phyloP scores from a whole-genome alignment of 1,284 basidiomycete genomes.

The Papiliotrema terrestris region DNA sequence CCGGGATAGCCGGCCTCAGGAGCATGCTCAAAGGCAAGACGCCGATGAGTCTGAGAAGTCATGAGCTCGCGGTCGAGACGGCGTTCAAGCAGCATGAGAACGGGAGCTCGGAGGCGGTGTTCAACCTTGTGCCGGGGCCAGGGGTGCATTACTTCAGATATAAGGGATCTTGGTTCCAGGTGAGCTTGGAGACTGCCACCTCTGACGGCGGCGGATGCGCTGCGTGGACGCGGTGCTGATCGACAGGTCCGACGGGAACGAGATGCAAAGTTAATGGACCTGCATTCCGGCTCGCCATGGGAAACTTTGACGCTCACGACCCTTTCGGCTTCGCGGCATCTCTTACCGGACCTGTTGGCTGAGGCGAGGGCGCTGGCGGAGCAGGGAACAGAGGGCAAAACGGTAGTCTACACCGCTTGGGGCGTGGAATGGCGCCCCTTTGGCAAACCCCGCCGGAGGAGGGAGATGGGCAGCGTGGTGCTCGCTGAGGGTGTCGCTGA shows the following conservation, averaged over 20 bases:
- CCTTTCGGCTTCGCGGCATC: constrained; percentile 72
- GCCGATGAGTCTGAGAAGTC: constrained; percentile 65
- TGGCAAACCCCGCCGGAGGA: constrained; percentile 82
- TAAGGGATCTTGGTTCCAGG: constrained; percentile 82
- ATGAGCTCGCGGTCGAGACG: constrained; percentile 94
- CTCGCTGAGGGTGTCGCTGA: constrained; percentile 75
- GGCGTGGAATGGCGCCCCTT: constrained; percentile 95
- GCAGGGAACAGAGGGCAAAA: constrained; percentile 83
- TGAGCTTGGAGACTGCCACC: constrained; percentile 50
- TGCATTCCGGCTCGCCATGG: constrained; percentile 91
- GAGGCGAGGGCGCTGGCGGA: constrained; percentile 89
- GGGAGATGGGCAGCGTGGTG: constrained; percentile 88
- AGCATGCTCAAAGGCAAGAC: constrained; percentile 31
- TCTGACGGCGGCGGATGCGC: too few relatives aligned
- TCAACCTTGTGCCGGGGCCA: constrained; percentile 91
- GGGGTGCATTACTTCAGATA: constrained; percentile 93
- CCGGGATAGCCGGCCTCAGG: constrained; percentile 16
- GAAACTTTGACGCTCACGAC: constrained; percentile 95
- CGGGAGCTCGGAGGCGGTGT: constrained; percentile 78
- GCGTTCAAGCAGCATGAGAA: constrained; percentile 81
- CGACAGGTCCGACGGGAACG: constrained; percentile 85
- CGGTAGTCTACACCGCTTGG: constrained; percentile 95
- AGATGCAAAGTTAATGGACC: constrained; percentile 84
- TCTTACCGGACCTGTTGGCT: constrained; percentile 76
- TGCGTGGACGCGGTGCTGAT: background rate